Conservation (phyloP, 352 stramenopile species). For the Thraustotheca clavata region DNA sequence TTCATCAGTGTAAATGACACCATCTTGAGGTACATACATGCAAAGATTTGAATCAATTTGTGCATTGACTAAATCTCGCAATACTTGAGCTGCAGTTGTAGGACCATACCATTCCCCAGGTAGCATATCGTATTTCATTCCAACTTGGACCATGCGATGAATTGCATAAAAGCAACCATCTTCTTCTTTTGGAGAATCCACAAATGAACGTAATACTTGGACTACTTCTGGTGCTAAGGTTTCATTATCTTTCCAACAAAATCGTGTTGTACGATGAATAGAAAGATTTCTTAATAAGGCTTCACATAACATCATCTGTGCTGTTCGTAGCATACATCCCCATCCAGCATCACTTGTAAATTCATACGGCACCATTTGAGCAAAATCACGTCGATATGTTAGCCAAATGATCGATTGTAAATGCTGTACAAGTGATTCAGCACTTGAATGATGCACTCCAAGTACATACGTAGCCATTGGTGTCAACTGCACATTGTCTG, state of each 20-base stretch:
- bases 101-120: conserved; percentile 90
- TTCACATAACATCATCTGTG: conserved; percentile 92
- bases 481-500: conserved; percentile 37
- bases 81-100: conserved; percentile 79
- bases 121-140: conserved; percentile 86
- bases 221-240: conserved; percentile 30
- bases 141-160: conserved; percentile 87
- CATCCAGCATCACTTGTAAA: conserved; percentile 90
- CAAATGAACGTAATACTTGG: conserved; percentile 75
- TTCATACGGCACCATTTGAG: conserved; percentile 78
- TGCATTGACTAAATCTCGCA: conserved; percentile 79
- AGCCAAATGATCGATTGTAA: conserved; percentile 81
- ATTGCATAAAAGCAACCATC: conserved; percentile 75
- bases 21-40: conserved; percentile 81
- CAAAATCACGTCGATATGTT: conserved; percentile 86
- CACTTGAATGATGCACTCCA: conserved; percentile 37
- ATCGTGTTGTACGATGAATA: conserved; percentile 22
- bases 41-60: conserved; percentile 45
- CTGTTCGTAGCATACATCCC: conserved; percentile 94
- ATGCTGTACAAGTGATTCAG: conserved; percentile 1
- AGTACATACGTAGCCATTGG: conserved; percentile 37
- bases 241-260: conserved; percentile 34
- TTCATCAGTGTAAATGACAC: conserved; percentile 73
- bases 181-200: conserved; percentile 50
- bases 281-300: conserved; percentile 75